Conservation (phyloP, 2,329 filamentous ascomycete genomes). For the Cladosporium sp. region DNA sequence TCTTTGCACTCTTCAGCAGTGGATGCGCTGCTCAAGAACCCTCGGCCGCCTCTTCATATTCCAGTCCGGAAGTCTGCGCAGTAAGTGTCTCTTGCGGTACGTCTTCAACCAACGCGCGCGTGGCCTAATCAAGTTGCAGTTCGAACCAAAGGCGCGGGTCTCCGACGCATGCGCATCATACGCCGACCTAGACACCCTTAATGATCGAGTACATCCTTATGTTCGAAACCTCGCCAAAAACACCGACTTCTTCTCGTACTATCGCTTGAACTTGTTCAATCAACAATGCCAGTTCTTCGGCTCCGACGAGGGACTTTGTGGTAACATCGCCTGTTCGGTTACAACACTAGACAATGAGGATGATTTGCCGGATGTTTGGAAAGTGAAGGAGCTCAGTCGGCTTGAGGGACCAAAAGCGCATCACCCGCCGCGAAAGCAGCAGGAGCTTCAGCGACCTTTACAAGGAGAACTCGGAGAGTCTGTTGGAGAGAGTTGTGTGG, state of each 20-base stretch:
- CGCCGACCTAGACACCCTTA: slow-evolving; percentile 80
- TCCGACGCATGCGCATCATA: slow-evolving; percentile 94
- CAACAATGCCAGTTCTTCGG: slow-evolving; percentile 95
- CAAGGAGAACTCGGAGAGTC: slow-evolving; percentile 77
- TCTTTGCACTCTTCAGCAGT: slow-evolving; percentile 53
- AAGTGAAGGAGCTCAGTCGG: slow-evolving; percentile 85
- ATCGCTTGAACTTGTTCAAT: slow-evolving; percentile 89
- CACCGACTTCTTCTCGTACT: slow-evolving; percentile 98
- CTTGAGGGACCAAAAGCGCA: slow-evolving; percentile 85
- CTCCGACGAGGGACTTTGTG: slow-evolving; percentile 89
- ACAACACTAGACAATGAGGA: slow-evolving; percentile 93
- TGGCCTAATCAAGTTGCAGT: slow-evolving; percentile 53
- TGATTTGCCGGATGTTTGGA: slow-evolving; percentile 88
- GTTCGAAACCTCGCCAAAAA: slow-evolving; percentile 76
- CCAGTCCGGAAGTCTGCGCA: slow-evolving; percentile 49
- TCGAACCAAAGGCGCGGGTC: slow-evolving; percentile 83
- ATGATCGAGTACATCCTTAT: slow-evolving; percentile 68
- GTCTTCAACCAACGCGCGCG: slow-evolving; percentile 19
- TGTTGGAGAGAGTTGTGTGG: slow-evolving; percentile 91
- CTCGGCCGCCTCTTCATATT: slow-evolving; percentile 21
- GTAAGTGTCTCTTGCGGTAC: slow-evolving; percentile 40
- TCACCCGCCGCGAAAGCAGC: slow-evolving; percentile 73
- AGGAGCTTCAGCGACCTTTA: slow-evolving; percentile 70
- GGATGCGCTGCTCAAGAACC: slow-evolving; percentile 41
- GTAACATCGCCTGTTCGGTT: slow-evolving; percentile 93